Conservation (phyloP, 768 basidiomycete species). For the Psilocybe cyanescens region DNA sequence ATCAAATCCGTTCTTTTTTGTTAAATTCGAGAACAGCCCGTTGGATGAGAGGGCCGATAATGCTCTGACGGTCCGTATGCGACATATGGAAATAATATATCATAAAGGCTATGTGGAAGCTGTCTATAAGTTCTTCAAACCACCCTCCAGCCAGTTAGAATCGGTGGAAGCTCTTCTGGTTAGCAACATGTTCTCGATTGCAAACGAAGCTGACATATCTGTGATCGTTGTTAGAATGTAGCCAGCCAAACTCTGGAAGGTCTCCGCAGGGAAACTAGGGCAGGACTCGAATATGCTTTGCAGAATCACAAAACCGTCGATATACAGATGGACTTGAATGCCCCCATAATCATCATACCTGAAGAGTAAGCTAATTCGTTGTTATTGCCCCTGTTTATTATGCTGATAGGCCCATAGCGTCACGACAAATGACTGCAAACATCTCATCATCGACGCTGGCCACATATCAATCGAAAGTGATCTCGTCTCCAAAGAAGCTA, state of each 20-base stretch:
- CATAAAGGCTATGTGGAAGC: constrained; percentile 94
- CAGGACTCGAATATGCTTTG: constrained; percentile 91
- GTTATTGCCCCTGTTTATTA: background rate
- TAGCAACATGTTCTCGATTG: constrained; percentile 26
- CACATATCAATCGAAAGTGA: constrained; percentile 94
- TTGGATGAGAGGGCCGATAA: constrained; percentile 91
- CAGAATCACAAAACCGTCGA: constrained; percentile 95
- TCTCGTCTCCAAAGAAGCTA: constrained; percentile 80
- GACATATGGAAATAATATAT: constrained; percentile 97
- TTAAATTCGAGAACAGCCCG: constrained; percentile 92
- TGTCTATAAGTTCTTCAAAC: constrained; percentile 89
- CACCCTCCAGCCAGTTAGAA: constrained; percentile 92
- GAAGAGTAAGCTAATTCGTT: constrained; percentile 66
- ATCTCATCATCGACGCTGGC: constrained; percentile 93
- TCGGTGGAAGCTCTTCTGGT: constrained; percentile 93
- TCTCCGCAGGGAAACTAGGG: constrained; percentile 90
- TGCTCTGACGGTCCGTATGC: constrained; percentile 86
- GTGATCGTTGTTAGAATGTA: constrained; percentile 59
- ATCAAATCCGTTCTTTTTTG: constrained; percentile 70
- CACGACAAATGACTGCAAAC: constrained; percentile 74
- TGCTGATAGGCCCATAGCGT: constrained; percentile 51
- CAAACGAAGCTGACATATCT: background rate
- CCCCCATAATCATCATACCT: constrained; percentile 95
- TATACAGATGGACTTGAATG: constrained; percentile 95
- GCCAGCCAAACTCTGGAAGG: constrained; percentile 95